phyloP scores from a whole-genome alignment of 2,329 filamentous ascomycete species.

The Dactylonectria estremocensis region DNA sequence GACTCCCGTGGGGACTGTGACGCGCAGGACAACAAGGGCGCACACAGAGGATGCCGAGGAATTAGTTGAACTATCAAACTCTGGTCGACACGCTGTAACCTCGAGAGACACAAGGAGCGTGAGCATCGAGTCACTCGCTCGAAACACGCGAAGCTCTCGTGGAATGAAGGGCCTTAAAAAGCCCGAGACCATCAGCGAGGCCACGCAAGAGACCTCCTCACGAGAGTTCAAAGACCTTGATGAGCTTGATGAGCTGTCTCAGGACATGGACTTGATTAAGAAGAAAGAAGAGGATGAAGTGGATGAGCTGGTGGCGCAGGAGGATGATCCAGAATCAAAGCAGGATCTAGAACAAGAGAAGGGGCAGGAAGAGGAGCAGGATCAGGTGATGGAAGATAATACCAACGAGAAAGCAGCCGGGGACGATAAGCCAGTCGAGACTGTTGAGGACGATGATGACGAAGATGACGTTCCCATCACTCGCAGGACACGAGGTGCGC shows the following conservation, averaged over 20 bases:
- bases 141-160: constrained; percentile 62
- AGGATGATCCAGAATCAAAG: not conserved
- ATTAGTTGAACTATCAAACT: constrained; percentile 72
- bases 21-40: constrained; percentile 67
- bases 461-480: constrained; percentile 66
- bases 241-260: constrained; percentile 56
- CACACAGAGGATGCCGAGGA: constrained; percentile 69
- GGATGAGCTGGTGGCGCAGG: constrained; percentile 26
- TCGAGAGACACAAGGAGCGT: constrained; percentile 67
- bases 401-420: constrained; percentile 51
- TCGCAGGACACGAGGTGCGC: constrained; percentile 60
- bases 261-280: constrained; percentile 48
- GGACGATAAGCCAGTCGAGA: constrained; percentile 50
- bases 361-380: constrained; percentile 49
- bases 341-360: constrained; percentile 26
- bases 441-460: constrained; percentile 58
- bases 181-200: constrained; percentile 66
- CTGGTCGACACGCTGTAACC: constrained; percentile 69
- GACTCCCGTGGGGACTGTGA: constrained; percentile 45
- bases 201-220: constrained; percentile 66
- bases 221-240: constrained; percentile 55
- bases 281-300: constrained; percentile 49
- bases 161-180: constrained; percentile 67
- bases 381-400: constrained; percentile 34
- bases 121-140: constrained; percentile 67